Evolutionary conservation across 164 flowering plant species (phyloP).

Genomic region (Tetracentron sinense): DNA sequence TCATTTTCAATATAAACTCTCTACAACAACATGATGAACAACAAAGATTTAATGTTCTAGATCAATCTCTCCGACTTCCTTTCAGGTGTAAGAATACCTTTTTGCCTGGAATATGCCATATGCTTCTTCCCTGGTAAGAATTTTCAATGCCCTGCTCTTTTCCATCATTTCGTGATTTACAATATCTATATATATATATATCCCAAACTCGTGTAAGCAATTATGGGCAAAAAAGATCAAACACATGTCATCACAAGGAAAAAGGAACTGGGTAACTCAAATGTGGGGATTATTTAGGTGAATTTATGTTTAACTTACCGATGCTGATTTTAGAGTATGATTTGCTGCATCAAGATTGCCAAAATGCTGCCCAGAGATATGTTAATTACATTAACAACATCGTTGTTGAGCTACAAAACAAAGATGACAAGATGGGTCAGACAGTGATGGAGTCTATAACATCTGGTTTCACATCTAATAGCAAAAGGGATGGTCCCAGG

Average conservation of each 20-base stretch:
- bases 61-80: no score
- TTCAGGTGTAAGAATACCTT: no score
- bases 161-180: not conserved
- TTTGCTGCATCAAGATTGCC: conserved; percentile 71
- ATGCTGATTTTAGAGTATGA: conserved; percentile 34
- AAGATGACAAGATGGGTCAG: not conserved
- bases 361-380: conserved; percentile 79
- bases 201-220: not conserved
- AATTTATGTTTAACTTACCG: conserved; percentile 7
- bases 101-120: not conserved
- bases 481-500: no score
- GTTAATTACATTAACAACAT: conserved; percentile 78
- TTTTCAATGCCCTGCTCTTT: not conserved
- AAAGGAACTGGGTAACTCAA: not conserved
- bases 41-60: no score
- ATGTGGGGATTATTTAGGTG: not conserved
- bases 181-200: no score
- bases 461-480: not conserved
- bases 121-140: not conserved
- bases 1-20: no score
- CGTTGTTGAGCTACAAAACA: conserved; percentile 82
- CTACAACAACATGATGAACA: no score
- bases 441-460: not conserved
- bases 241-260: not conserved
- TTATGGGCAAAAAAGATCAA: not conserved